Base-by-base conservation (phyloP, 768 basidiomycete species). In the Chalciporus sphaerocephalus region DNA sequence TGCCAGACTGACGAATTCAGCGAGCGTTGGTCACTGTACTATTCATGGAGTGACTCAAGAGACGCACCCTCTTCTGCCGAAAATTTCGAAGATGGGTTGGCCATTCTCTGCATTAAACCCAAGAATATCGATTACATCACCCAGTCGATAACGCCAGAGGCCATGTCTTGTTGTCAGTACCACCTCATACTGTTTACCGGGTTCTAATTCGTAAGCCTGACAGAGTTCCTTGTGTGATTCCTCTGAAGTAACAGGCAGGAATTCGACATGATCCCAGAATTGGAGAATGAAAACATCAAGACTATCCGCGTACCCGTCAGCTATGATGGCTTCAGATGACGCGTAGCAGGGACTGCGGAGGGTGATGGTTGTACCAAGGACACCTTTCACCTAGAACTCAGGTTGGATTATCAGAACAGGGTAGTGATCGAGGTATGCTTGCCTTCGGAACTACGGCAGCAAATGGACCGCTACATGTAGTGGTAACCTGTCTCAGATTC, bases 391-490 rank as follows among this genome's bases (percentile, higher is more conserved):
- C 13, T 21, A 1, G 9, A 30, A 28, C 44, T 39, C 9, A 53
- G n/a, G n/a, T n/a, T n/a, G n/a, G n/a, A n/a, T n/a, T n/a, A n/a
- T n/a, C n/a, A n/a, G n/a, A n/a, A n/a, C n/a, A n/a, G n/a, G n/a
- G n/a, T n/a, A n/a, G n/a, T n/a, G n/a, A n/a, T n/a, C n/a, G n/a
- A n/a, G n/a, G n/a, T n/a, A n/a, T n/a, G n/a, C n/a, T n/a, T n/a
- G n/a, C 59, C 47, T 63, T 59, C 0, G 52, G 61, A 6, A 56
- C 9, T 54, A n/a, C n/a, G n/a, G n/a, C n/a, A n/a, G n/a, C n/a
- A n/a, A n/a, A n/a, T n/a, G n/a, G n/a, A n/a, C n/a, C 61, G 13
- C 62, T 61, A 15, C 53, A 58, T 27, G 54, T 62, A 25, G 56
- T 57, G 7, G 54, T 17, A 2, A 53, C 45, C 5, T 42, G 46